Evolutionary conservation across 768 basidiomycete genomes (phyloP).

Genomic region (Collybiopsis luxurians): DNA sequence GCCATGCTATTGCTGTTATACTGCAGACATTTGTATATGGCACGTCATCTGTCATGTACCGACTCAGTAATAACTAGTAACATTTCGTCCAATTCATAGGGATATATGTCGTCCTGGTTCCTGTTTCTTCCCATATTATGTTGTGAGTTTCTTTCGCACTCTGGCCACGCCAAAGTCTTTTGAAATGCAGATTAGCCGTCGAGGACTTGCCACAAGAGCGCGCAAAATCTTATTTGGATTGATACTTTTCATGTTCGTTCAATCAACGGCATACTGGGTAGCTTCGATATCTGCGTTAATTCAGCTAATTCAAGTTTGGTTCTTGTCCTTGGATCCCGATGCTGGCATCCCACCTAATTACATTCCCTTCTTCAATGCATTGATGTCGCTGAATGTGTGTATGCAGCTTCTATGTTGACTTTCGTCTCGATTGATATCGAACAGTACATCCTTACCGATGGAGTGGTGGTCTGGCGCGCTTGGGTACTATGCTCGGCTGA

Average conservation of each 20-base stretch:
- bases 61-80: background rate
- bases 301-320: background rate
- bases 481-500: slow-evolving; percentile 6
- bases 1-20: background rate
- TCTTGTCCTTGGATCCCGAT: background rate
- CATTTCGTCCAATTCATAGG: background rate
- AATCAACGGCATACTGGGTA: background rate
- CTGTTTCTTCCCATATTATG: background rate
- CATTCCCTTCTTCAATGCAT: background rate
- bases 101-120: slow-evolving; percentile 1
- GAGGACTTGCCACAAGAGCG: background rate
- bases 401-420: too few species aligned
- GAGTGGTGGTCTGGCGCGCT: slow-evolving; percentile 6
- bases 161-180: too few species aligned
- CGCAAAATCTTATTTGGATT: slow-evolving; percentile 4
- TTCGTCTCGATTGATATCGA: too few species aligned
- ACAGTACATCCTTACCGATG: slow-evolving; percentile 5
- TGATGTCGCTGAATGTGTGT: background rate
- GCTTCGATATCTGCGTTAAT: background rate
- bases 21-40: slow-evolving; percentile 1
- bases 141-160: background rate
- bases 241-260: slow-evolving; percentile 3
- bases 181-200: background rate
- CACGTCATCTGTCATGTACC: background rate
- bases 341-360: background rate